phyloP scores from a whole-genome alignment of 192 early-diverging fungal species.

The Podochytrium sp. region DNA sequence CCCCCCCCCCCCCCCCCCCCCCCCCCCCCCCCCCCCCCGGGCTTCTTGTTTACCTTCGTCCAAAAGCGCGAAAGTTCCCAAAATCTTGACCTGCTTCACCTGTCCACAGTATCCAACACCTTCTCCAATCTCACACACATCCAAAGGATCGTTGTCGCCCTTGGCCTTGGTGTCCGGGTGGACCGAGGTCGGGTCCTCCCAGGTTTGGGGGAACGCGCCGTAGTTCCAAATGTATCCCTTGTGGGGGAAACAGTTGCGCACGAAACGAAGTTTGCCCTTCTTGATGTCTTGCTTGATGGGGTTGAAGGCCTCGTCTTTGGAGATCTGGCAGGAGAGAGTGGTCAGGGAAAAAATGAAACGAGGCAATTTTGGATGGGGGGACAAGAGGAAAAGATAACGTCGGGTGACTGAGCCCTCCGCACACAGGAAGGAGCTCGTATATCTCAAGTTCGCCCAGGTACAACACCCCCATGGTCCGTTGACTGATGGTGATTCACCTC shows the following conservation, averaged over 20 bases:
- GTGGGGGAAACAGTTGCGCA: conserved; percentile 99
- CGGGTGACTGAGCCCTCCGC: too few species aligned
- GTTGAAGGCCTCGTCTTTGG: conserved; percentile 95
- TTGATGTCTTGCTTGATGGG: conserved; percentile 99
- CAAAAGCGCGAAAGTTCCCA: conserved; percentile 97
- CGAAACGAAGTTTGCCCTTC: conserved; percentile 98
- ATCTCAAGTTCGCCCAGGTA: too few species aligned
- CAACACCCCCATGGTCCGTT: too few species aligned
- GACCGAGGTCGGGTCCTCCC: conserved; percentile 93
- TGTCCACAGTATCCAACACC: conserved; percentile 89
- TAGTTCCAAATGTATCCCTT: conserved; percentile 99
- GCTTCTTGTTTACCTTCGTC: conserved; percentile 92
- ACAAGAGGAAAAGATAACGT: too few species aligned
- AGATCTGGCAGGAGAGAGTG: too few species aligned
- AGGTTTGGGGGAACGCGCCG: conserved; percentile 98
- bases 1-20: too few species aligned
- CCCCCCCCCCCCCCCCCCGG: too few species aligned
- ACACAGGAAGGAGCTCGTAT: too few species aligned
- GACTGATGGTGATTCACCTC: too few species aligned
- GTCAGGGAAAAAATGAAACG: too few species aligned
- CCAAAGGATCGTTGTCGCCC: conserved; percentile 97
- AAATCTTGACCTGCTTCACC: conserved; percentile 99
- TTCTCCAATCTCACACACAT: conserved; percentile 98
- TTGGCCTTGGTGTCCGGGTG: conserved; percentile 94
- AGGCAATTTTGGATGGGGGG: too few species aligned